Conservation (phyloP, 192 early-diverging fungal species). For the Coemansia sp. region DNA sequence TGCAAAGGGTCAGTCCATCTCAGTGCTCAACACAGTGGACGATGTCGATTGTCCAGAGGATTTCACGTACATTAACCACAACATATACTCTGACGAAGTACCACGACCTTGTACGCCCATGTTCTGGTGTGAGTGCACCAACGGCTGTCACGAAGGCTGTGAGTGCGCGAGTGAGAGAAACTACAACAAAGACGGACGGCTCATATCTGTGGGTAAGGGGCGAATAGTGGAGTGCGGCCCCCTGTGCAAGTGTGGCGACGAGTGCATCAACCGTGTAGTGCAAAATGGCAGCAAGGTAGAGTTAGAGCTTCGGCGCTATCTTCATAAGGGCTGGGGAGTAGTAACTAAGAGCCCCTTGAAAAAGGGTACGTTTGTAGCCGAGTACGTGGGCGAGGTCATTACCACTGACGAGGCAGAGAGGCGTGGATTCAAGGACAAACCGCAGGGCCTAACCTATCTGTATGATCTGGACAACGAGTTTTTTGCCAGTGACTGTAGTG, state of each 20-base stretch:
- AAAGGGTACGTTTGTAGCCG: slow-evolving; percentile 85
- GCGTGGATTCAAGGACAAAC: slow-evolving; percentile 48
- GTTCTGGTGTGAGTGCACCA: slow-evolving; percentile 38
- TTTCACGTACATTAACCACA: slow-evolving; percentile 48
- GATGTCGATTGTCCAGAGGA: slow-evolving; percentile 23
- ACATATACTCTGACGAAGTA: slow-evolving; percentile 40
- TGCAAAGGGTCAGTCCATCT: slow-evolving; percentile 25
- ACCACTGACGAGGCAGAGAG: slow-evolving; percentile 76
- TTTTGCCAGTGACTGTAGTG: slow-evolving; percentile 82
- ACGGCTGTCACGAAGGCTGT: slow-evolving; percentile 20
- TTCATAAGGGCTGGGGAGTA: slow-evolving; percentile 55
- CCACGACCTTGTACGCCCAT: slow-evolving; percentile 44
- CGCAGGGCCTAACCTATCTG: slow-evolving; percentile 46
- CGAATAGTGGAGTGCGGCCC: slow-evolving; percentile 49
- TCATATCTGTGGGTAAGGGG: slow-evolving; percentile 2
- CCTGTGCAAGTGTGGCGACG: slow-evolving; percentile 33
- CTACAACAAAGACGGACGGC: slow-evolving; percentile 42
- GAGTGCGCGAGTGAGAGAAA: slow-evolving; percentile 28
- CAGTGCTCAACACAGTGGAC: slow-evolving; percentile 46
- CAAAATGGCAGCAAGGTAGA: slow-evolving; percentile 36
- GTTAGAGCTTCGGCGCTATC: slow-evolving; percentile 47
- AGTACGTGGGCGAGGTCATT: slow-evolving; percentile 97
- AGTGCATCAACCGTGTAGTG: slow-evolving; percentile 45
- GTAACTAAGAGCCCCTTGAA: slow-evolving; percentile 17
- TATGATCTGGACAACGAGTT: slow-evolving; percentile 77